phyloP scores from a whole-genome alignment of 306 rosid species.

The Cucurbita pepo region DNA sequence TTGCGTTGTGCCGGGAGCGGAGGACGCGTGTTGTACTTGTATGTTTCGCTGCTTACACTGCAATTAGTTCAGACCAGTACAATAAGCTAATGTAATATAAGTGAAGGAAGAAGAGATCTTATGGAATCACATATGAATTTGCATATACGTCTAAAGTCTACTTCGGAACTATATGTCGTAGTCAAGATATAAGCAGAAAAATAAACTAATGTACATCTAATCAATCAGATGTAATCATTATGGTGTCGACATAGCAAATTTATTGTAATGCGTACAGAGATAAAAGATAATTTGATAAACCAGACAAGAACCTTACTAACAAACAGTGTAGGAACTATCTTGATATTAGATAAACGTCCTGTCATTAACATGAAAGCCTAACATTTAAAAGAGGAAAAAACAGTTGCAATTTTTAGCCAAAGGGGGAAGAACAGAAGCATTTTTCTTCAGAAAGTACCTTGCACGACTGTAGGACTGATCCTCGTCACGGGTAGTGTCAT shows the following conservation, averaged over 20 bases:
- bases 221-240: not conserved
- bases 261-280: too few relatives aligned
- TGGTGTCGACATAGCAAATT: not conserved
- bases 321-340: not conserved
- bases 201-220: not conserved
- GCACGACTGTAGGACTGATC: conserved; percentile 38
- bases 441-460: conserved; percentile 25
- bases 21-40: conserved; percentile 65
- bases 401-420: not conserved
- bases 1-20: conserved; percentile 96
- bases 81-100: not conserved
- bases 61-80: not conserved
- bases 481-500: conserved; percentile 48
- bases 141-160: not conserved
- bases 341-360: not conserved
- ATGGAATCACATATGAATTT: not conserved
- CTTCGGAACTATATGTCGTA: not conserved
- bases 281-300: not conserved
- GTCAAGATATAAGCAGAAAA: not conserved
- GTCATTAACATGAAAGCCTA: not conserved
- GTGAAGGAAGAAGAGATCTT: not conserved
- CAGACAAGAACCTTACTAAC: not conserved
- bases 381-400: not conserved
- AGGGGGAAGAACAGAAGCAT: not conserved
- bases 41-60: conserved; percentile 46